A percentile compares a stretch with the other conserved stretches of the same genome.
These are phyloP conservation scores for Aspergillus unguis DNA, from an alignment of 2,329 filamentous ascomycete species.

Conservation along the genomic window DNA sequence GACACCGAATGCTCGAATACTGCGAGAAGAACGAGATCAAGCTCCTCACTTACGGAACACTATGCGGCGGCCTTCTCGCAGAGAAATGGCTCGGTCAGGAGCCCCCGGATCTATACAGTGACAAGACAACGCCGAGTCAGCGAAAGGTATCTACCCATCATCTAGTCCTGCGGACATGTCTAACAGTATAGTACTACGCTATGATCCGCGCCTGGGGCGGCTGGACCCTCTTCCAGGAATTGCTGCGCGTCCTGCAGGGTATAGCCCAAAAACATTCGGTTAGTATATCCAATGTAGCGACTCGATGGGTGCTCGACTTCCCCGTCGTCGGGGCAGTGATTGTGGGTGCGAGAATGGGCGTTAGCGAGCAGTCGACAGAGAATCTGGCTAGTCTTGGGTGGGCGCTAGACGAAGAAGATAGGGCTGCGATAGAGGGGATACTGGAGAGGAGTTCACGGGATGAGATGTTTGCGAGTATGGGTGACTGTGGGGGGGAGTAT, in stretches of 20 bases:
- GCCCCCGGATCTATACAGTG: neutral
- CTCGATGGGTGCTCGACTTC: slow-evolving; percentile 3
- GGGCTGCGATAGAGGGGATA: neutral
- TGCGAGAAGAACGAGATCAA: neutral
- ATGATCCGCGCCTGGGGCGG: neutral
- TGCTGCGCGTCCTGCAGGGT: neutral
- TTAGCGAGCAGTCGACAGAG: neutral
- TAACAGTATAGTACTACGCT: neutral
- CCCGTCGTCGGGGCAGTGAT: neutral
- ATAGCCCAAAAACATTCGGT: neutral
- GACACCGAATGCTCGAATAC: neutral
- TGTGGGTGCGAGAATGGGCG: neutral
- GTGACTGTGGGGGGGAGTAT: slow-evolving; percentile 1
- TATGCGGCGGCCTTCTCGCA: neutral
- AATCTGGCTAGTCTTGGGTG: neutral
- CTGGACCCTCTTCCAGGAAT: neutral
- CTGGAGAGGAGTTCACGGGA: neutral
- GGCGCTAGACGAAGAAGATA: neutral
- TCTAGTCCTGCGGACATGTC: neutral
- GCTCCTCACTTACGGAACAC: neutral
- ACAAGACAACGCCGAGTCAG: neutral
- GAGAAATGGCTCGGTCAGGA: neutral
- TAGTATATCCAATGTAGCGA: neutral
- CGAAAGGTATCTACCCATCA: neutral
- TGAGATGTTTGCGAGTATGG: slow-evolving; percentile 3